Conservation (phyloP, 495 filamentous ascomycete species). For the Penicillium silybi region DNA sequence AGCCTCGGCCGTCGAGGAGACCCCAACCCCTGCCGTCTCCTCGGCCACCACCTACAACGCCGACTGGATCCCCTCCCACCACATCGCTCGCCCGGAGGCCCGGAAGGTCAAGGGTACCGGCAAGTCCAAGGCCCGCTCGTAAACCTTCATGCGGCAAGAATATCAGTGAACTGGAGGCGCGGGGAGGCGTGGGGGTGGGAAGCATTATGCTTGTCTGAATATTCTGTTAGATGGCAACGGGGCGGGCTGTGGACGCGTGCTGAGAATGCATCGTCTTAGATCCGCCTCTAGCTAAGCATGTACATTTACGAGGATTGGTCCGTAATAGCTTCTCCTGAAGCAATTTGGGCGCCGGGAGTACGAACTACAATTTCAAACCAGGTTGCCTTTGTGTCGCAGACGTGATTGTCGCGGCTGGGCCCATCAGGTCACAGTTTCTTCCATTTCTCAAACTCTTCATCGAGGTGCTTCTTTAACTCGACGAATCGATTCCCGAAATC, state of each 20-base stretch:
- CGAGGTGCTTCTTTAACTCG: constrained; percentile 74
- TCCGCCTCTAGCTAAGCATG: constrained; percentile 21
- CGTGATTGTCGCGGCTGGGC: constrained; percentile 1
- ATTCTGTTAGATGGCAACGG: constrained; percentile 3
- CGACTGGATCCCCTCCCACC: constrained; percentile 91
- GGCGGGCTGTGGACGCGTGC: constrained; percentile 6
- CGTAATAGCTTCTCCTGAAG: constrained; percentile 3
- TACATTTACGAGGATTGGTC: constrained; percentile 28
- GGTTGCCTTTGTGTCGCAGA: constrained; percentile 9
- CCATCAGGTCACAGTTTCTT: constrained; percentile 52
- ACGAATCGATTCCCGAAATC: constrained; percentile 69
- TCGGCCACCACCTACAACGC: constrained; percentile 79
- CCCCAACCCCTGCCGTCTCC: constrained; percentile 65
- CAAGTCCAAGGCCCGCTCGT: constrained; percentile 52
- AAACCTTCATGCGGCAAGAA: constrained; percentile 12
- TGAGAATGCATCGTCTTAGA: constrained; percentile 28
- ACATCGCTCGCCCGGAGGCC: constrained; percentile 82
- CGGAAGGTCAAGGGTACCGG: constrained; percentile 72
- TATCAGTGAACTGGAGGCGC: constrained; percentile 1
- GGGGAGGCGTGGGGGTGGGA: constrained; percentile 6
- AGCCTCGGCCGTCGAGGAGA: constrained; percentile 55
- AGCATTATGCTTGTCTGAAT: constrained; percentile 3
- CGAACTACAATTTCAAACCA: constrained; percentile 11
- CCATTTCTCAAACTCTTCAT: constrained; percentile 78
- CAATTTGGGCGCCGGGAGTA: constrained; percentile 3